Conservation (phyloP, 139 green algal genomes). For the Chlamydomonas applanata region DNA sequence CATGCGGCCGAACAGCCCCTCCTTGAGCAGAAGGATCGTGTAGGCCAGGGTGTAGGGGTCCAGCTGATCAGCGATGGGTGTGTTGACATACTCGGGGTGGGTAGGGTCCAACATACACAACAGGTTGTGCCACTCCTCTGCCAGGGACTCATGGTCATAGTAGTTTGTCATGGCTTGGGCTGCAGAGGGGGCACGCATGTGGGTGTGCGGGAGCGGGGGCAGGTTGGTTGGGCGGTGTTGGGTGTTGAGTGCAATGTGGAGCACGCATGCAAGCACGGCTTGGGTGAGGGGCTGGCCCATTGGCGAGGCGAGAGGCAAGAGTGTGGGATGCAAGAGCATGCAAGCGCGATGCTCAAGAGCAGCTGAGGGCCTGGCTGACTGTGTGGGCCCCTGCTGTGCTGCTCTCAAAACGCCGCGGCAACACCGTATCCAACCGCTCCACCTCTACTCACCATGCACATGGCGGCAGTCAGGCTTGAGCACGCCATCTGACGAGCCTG, state of each 20-base stretch:
- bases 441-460: constrained; percentile 10
- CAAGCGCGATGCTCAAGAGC: no score
- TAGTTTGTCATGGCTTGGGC: no score
- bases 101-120: constrained; percentile 1
- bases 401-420: no score
- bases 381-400: no score
- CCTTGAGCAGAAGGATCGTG: constrained; percentile 13
- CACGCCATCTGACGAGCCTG: not conserved
- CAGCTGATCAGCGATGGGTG: constrained; percentile 10
- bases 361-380: no score
- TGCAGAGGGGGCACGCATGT: no score
- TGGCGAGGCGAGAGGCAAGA: not conserved
- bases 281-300: not conserved
- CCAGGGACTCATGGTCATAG: constrained; percentile 6
- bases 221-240: no score
- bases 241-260: no score
- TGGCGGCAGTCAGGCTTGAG: constrained; percentile 9
- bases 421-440: no score
- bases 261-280: not conserved
- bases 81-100: constrained; percentile 10
- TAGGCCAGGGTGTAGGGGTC: constrained; percentile 13
- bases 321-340: no score
- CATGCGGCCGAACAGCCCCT: constrained; percentile 6
- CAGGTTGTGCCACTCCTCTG: constrained; percentile 18
- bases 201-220: no score